Percentiles rank a stretch among this genome's conserved stretches.
Evolutionary conservation across 352 stramenopile genomes (phyloP).

Genomic region (Phytophthora melonis): DNA sequence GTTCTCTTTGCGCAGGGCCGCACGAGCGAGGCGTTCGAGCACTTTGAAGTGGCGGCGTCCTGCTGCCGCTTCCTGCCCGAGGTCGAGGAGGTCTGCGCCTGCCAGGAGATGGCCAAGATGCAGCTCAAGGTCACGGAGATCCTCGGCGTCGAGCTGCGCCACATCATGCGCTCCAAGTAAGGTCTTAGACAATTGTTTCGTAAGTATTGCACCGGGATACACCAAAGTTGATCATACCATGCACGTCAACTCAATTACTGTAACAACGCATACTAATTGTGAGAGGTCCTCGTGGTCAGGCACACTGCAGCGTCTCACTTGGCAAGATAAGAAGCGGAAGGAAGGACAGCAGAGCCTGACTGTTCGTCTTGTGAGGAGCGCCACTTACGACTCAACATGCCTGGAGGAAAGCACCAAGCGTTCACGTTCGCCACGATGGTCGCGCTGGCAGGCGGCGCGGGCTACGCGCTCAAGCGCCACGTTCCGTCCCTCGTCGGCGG

Average conservation of each 20-base stretch:
- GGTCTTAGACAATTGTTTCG: conserved; percentile 1
- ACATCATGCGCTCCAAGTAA: conserved; percentile 88
- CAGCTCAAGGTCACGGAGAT: conserved; percentile 88
- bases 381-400: conserved; percentile 16
- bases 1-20: conserved; percentile 87
- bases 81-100: conserved; percentile 84
- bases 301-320: neutral
- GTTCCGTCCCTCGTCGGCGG: conserved; percentile 74
- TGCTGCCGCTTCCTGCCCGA: conserved; percentile 88
- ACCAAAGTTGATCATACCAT: neutral
- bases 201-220: neutral
- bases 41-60: conserved; percentile 75
- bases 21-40: conserved; percentile 71
- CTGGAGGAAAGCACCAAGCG: conserved; percentile 64
- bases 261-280: conserved; percentile 18
- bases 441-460: conserved; percentile 65
- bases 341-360: too few species aligned
- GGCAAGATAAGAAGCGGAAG: too few species aligned
- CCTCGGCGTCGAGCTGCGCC: conserved; percentile 83
- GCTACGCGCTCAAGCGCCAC: conserved; percentile 71
- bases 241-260: neutral
- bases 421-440: conserved; percentile 79
- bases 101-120: conserved; percentile 84
- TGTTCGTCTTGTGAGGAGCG: too few species aligned
- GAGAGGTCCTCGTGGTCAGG: neutral